Conservation (phyloP, 2,329 filamentous ascomycete species). For the Clarireedia homoeocarpa region DNA sequence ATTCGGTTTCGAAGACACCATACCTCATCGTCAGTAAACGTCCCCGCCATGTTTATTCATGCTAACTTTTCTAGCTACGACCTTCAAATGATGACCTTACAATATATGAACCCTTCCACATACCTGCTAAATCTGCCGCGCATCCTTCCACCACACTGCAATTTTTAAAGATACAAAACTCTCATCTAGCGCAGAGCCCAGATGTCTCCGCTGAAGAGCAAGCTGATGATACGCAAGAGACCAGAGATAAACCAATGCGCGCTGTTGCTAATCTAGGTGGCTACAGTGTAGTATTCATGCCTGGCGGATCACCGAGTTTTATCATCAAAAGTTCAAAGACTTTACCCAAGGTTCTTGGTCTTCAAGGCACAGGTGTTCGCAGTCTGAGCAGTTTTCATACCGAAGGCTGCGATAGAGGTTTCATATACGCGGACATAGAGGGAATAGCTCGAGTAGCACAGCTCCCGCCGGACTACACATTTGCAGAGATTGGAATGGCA, state of each 20-base stretch:
- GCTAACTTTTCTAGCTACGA: slow-evolving; percentile 49
- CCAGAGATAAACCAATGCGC: slow-evolving; percentile 36
- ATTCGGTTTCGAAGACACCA: slow-evolving; percentile 59
- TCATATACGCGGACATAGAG: slow-evolving; percentile 70
- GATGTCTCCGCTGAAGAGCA: slow-evolving; percentile 41
- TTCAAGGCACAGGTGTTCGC: slow-evolving; percentile 61
- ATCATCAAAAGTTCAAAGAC: slow-evolving; percentile 76
- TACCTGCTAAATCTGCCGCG: slow-evolving; percentile 25
- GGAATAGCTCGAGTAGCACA: slow-evolving; percentile 68
- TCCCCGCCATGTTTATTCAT: slow-evolving; percentile 4
- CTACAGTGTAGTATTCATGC: slow-evolving; percentile 75
- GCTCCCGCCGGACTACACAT: slow-evolving; percentile 58
- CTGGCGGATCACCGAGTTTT: slow-evolving; percentile 72
- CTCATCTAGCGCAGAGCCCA: slow-evolving; percentile 52
- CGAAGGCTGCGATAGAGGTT: slow-evolving; percentile 68
- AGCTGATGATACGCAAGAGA: slow-evolving; percentile 39
- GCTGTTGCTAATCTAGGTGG: slow-evolving; percentile 57
- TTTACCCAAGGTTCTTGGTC: slow-evolving; percentile 62
- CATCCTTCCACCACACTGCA: slow-evolving; percentile 43
- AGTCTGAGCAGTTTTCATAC: slow-evolving; percentile 72
- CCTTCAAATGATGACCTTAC: slow-evolving; percentile 75
- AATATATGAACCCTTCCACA: slow-evolving; percentile 74
- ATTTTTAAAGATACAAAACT: slow-evolving; percentile 70
- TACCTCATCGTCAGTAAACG: slow-evolving; percentile 65
- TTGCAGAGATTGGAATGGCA: slow-evolving; percentile 68